Evolutionary conservation across 345 rosid species (phyloP).

Genomic region (Eucalyptus pauciflora): DNA sequence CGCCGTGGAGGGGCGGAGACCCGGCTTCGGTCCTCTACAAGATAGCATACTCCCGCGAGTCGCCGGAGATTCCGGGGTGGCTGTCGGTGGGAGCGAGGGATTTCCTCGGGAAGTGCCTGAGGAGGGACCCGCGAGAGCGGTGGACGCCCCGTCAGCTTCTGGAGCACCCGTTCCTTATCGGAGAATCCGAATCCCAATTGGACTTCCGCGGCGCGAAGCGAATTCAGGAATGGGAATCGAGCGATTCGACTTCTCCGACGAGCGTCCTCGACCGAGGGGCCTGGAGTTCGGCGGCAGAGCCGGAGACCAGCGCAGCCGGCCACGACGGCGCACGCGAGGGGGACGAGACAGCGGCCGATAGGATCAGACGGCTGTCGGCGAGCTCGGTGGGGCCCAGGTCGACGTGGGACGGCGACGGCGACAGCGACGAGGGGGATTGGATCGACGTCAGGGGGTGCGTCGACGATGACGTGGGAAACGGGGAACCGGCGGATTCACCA

Average conservation of each 20-base stretch:
- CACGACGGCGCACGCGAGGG: background rate
- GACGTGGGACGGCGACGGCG: conserved; percentile 6
- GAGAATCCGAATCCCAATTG: background rate
- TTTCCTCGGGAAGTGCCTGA: conserved; percentile 49
- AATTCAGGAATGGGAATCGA: conserved; percentile 12
- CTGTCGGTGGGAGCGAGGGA: conserved; percentile 43
- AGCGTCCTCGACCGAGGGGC: conserved; percentile 52
- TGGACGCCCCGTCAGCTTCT: conserved; percentile 41
- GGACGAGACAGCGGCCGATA: conserved; percentile 13
- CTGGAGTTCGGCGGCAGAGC: conserved; percentile 43
- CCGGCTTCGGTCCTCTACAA: conserved; percentile 31
- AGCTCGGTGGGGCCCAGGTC: conserved; percentile 16
- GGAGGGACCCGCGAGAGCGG: conserved; percentile 32
- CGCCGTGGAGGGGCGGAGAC: conserved; percentile 30
- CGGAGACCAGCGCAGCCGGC: conserved; percentile 7
- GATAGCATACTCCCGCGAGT: conserved; percentile 29
- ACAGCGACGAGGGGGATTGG: conserved; percentile 22
- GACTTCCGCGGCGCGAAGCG: conserved; percentile 3
- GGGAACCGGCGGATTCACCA: background rate
- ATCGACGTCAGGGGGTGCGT: conserved; percentile 20
- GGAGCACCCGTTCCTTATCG: conserved; percentile 30
- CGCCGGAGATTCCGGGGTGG: conserved; percentile 32
- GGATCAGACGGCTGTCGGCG: conserved; percentile 34
- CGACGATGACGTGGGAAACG: background rate
- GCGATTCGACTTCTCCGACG: conserved; percentile 39